phyloP scores from a whole-genome alignment of 208 protist genomes.

The Dictyostelium gargantuum region DNA sequence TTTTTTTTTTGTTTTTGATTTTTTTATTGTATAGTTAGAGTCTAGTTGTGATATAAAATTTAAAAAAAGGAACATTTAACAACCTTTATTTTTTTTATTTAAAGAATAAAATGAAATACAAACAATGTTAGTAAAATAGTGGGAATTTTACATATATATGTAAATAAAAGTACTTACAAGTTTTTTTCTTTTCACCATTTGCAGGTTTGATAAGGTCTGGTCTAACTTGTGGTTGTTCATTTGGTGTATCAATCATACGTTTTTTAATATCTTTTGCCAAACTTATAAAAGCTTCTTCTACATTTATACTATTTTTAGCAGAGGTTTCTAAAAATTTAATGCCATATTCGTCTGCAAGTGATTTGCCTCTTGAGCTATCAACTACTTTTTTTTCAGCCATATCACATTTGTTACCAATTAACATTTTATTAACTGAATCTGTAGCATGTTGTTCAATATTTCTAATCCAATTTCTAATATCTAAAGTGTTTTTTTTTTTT shows the following conservation, averaged over 20 bases:
- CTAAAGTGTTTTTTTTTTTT: too few species aligned
- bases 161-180: not conserved
- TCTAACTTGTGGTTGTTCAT: not conserved
- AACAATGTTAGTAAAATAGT: too few species aligned
- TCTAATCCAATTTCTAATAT: slow-evolving; percentile 91
- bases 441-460: slow-evolving; percentile 92
- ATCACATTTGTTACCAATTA: slow-evolving; percentile 92
- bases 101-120: too few species aligned
- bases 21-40: too few species aligned
- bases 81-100: too few species aligned
- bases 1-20: too few species aligned
- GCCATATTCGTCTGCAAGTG: slow-evolving; percentile 84
- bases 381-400: slow-evolving; percentile 84
- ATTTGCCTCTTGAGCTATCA: slow-evolving; percentile 74
- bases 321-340: slow-evolving; percentile 87
- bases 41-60: too few species aligned
- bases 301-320: slow-evolving; percentile 86
- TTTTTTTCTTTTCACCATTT: not conserved
- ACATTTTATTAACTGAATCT: slow-evolving; percentile 91
- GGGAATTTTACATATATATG: too few species aligned
- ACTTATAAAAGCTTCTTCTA: slow-evolving; percentile 88
- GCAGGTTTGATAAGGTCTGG: not conserved
- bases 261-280: slow-evolving; percentile 85
- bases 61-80: too few species aligned
- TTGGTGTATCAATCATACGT: slow-evolving; percentile 48